Base-by-base conservation (phyloP, 2,329 filamentous ascomycete species). In the Cladophialophora psammophila region DNA sequence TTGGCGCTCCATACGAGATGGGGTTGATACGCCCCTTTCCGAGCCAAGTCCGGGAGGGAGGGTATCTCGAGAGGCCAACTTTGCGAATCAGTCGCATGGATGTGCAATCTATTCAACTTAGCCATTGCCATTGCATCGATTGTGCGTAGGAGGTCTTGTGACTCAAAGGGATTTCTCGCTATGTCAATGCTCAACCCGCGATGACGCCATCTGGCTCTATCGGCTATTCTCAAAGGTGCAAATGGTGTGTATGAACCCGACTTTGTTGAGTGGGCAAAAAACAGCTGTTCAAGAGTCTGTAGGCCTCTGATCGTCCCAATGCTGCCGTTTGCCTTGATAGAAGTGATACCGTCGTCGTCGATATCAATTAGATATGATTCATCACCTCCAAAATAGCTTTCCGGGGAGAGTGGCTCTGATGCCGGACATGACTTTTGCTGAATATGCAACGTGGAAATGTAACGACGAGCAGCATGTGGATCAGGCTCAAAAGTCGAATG, bases 111-210 rank as follows among this genome's bases (percentile, higher is more conserved):
- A 69, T 86, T 87, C 70, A 87, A 78, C 76, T 87, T 87, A 64
- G 84, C 81, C 62, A 86, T 76, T 13, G 84, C 79, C 79, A 87
- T 83, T 90, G 88, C 90, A 75, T 96, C 91, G 71, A 97, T 91
- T 61, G 89, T 92, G 59, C 88, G 87, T 74, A 89, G 84, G 72
- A 96, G 89, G 73, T 91, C 87, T 3, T 82, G 77, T 31, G 91
- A 80, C 0, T 87, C 84, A 78, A 90, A 91, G 80, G 85, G 95
- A 74, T 88, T 90, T 66, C 93, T 85, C 2, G 91, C 85, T 50
- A 92, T 88, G 75, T 96, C 93, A 72, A 96, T 81, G 73, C 95
- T 89, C 61, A 96, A 78, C 12, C 93, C 93, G 53, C 93, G 89
- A 78, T 96, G 91, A 13, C 84, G 78, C 78, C 92, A 96, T 74